Percentiles rank a stretch among this genome's conserved stretches.
Conservation (phyloP, 345 rosid species). For the Salix suchowensis region DNA sequence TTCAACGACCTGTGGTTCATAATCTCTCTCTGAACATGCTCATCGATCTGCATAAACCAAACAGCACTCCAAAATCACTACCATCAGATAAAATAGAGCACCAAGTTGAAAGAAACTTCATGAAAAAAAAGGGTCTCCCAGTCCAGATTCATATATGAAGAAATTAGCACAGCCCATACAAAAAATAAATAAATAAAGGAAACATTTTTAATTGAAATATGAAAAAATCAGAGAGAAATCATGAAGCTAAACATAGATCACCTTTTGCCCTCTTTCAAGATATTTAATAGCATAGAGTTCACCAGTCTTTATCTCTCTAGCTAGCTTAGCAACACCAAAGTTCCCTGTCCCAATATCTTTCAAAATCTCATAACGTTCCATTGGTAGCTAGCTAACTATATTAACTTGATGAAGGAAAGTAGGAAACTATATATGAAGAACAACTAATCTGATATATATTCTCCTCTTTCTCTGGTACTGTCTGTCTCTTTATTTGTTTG, state of each 20-base stretch:
- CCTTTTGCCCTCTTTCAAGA: conserved; percentile 28
- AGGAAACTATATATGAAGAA: background rate
- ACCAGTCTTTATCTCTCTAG: conserved; percentile 13
- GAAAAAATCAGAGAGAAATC: background rate
- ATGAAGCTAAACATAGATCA: background rate
- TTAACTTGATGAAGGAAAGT: background rate
- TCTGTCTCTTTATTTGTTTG: background rate
- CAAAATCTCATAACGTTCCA: conserved; percentile 23
- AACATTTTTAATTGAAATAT: background rate
- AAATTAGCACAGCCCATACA: background rate
- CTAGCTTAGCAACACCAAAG: conserved; percentile 30
- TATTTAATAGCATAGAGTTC: conserved; percentile 26
- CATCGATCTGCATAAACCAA: conserved; percentile 19
- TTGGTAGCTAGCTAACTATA: background rate
- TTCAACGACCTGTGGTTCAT: conserved; percentile 26
- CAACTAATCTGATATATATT: background rate
- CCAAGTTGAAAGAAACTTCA: background rate
- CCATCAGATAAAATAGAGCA: background rate
- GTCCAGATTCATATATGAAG: background rate
- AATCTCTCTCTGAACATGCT: conserved; percentile 25
- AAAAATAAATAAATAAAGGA: background rate
- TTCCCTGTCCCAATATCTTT: conserved; percentile 30
- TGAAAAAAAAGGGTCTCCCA: background rate
- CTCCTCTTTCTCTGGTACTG: background rate
- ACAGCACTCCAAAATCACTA: background rate